Base-by-base conservation (phyloP, 441 rosid genomes). In the Adansonia grandidieri region DNA sequence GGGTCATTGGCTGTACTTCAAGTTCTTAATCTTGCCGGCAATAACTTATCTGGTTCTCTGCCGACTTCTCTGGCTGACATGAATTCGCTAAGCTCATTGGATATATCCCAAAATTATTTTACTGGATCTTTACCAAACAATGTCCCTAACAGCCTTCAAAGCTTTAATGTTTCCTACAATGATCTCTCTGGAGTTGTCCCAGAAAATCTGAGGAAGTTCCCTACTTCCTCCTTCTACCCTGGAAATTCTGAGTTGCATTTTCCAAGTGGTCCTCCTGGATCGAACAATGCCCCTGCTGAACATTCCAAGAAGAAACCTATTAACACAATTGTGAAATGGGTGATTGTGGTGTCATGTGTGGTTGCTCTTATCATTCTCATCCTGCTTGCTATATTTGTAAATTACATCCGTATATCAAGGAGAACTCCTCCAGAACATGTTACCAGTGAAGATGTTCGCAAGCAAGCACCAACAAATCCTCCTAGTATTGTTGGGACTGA, bases 121-220 rank as follows among this genome's bases (percentile, higher is more conserved):
- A 80, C 90, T 1, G 99, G 98, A 82, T 87, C 91, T 75, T 84
- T 96, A 61, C 98, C 98, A 6, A 86, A 68, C 85, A 94, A 94
- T 80, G 82, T 94, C 82, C 85, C 98, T 47, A 81, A 28, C 54
- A 81, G 83, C 77, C 91, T 96, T 58, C 80, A 77, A 77, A 89
- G 86, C 81, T 88, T 96, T 80, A 96, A 94, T 82, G 98, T 86
- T 72, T 92, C 99, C 9, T 80, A 89, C 80, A 96, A 96, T 78
- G 92, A 94, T 86, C 91, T 96, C 56, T 91, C 98, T 76, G 99
- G 99, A 9, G 85, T 79, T 80, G 98, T 94, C 78, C 98, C 99
- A 44, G 96, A 90, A 83, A 93, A 83, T 81, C 85, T 94, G 82
- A 90, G 91, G 83, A 87, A 79, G 83, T 94, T 93, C 79, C 95